Conservation (phyloP, 805 yeast species). For the Kuraishia molischiana region DNA sequence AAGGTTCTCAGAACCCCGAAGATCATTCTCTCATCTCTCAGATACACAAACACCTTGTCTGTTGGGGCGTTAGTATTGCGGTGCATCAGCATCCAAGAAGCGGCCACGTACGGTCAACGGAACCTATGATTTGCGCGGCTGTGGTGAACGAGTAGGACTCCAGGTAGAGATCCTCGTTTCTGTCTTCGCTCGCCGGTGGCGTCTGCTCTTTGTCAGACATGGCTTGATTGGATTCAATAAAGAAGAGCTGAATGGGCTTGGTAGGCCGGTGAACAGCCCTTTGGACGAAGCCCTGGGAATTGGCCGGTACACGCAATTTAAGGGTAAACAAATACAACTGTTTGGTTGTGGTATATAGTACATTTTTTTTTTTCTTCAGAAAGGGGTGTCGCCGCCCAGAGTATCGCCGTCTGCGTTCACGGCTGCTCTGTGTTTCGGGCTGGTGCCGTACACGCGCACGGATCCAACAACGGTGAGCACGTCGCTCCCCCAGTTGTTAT, state of each 20-base stretch:
- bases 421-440: too few species aligned
- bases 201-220: not conserved
- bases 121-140: conserved; percentile 83
- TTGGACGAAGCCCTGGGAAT: too few species aligned
- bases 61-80: not conserved
- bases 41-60: conserved; percentile 66
- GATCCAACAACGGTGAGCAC: not conserved
- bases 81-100: not conserved
- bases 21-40: conserved; percentile 83
- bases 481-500: not conserved
- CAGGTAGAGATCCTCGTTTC: conserved; percentile 45
- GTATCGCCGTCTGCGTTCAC: too few species aligned
- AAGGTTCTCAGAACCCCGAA: conserved; percentile 90
- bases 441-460: conserved; percentile 1
- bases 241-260: too few species aligned
- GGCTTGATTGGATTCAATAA: too few species aligned
- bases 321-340: too few species aligned
- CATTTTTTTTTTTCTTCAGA: too few species aligned
- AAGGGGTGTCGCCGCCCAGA: too few species aligned
- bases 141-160: conserved; percentile 81
- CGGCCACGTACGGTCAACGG: conserved; percentile 56
- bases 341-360: too few species aligned
- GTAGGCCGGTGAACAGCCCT: too few species aligned
- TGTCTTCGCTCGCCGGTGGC: conserved; percentile 5
- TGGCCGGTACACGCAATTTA: too few species aligned